These are phyloP conservation scores for Cicer bijugum DNA, from an alignment of 306 rosid genomes.

Conservation along the genomic window DNA sequence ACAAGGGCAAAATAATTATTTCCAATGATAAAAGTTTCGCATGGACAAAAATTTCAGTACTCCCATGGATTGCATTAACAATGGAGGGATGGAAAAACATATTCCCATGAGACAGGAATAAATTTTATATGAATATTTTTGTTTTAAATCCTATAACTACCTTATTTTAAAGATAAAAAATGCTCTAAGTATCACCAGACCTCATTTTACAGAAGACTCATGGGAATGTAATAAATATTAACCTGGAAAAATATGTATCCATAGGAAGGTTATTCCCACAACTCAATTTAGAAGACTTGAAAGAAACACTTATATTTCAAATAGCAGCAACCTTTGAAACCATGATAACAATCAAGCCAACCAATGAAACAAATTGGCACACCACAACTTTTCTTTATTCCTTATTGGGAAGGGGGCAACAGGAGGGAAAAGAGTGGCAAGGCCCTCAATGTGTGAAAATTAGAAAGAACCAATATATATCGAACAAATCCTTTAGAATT, in stretches of 20 bases:
- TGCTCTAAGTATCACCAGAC: neutral
- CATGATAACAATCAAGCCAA: slow-evolving; percentile 27
- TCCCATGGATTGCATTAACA: neutral
- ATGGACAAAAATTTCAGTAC: neutral
- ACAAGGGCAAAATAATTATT: neutral
- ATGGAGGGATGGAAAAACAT: neutral
- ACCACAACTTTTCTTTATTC: slow-evolving; percentile 1
- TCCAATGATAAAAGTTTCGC: neutral
- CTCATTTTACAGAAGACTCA: neutral
- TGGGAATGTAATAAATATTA: slow-evolving; percentile 18
- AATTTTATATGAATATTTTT: neutral
- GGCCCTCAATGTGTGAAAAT: slow-evolving; percentile 9
- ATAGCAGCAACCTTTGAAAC: slow-evolving; percentile 25
- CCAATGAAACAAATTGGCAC: neutral
- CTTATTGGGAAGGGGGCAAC: neutral
- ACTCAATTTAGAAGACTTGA: slow-evolving; percentile 4
- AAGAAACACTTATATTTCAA: slow-evolving; percentile 6
- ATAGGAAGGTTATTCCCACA: neutral
- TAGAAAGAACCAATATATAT: slow-evolving; percentile 15
- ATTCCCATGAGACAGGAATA: neutral
- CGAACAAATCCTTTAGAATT: neutral
- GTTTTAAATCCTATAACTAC: neutral
- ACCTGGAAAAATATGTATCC: neutral
- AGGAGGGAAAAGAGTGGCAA: neutral
- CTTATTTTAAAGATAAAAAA: neutral